Conservation (phyloP, 179 eudicot genomes). For the Heliamphora pulchella region DNA sequence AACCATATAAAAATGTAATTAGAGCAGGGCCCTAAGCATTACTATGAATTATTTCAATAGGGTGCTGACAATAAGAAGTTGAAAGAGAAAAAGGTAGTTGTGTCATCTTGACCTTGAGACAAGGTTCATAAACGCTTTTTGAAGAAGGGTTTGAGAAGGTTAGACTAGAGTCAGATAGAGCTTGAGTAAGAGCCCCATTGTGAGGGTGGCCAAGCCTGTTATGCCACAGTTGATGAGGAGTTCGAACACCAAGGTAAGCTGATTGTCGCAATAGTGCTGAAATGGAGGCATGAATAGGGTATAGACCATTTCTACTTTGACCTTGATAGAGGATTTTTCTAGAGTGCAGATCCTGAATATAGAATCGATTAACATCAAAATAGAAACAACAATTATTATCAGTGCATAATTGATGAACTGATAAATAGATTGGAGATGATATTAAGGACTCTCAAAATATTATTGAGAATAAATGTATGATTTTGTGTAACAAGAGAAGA, state of each 20-base stretch:
- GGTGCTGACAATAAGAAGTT: background rate
- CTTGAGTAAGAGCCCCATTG: background rate
- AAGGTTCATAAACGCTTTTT: background rate
- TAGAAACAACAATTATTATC: background rate
- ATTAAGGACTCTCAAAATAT: no score
- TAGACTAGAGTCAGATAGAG: no score
- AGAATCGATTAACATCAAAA: background rate
- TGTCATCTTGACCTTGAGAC: background rate
- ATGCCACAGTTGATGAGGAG: background rate
- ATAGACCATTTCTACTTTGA: background rate
- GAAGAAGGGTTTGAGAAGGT: no score
- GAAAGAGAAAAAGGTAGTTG: background rate
- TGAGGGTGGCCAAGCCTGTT: background rate
- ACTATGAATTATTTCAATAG: background rate
- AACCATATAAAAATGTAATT: background rate
- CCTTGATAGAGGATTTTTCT: background rate
- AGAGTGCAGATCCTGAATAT: background rate
- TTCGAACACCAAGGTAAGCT: background rate
- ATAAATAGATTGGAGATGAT: no score
- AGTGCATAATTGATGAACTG: no score
- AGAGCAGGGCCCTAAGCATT: background rate
- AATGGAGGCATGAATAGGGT: background rate
- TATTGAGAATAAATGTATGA: no score
- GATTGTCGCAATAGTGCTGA: background rate
- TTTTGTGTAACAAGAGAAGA: no score